These are phyloP conservation scores for Cryomyces minteri DNA, from an alignment of 495 filamentous ascomycete genomes.

Conservation along the genomic window DNA sequence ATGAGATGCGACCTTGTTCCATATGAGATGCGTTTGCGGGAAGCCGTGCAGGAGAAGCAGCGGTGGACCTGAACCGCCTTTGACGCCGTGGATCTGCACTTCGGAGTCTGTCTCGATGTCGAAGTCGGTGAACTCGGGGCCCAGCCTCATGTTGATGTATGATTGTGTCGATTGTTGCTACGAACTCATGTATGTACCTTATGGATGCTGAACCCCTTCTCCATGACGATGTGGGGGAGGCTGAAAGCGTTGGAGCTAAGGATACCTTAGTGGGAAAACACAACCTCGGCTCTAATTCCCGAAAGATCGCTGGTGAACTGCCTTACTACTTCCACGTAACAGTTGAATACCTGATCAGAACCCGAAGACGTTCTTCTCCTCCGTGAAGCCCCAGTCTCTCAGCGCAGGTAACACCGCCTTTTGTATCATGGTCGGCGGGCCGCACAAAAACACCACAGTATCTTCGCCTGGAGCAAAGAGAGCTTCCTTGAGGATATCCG, in stretches of 20 bases:
- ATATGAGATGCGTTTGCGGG: conserved; percentile 22
- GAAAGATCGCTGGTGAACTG: too few species aligned
- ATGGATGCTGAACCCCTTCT: too few species aligned
- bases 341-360: conserved; percentile 1
- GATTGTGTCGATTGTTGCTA: too few species aligned
- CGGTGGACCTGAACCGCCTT: conserved; percentile 12
- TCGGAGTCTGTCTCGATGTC: conserved; percentile 3
- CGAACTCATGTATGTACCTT: too few species aligned
- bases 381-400: conserved; percentile 6
- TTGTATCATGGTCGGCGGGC: conserved; percentile 21
- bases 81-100: conserved; percentile 17
- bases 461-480: conserved; percentile 12
- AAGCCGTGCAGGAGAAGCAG: conserved; percentile 26
- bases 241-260: too few species aligned
- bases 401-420: conserved; percentile 18
- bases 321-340: too few species aligned
- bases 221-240: too few species aligned
- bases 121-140: conserved; percentile 7
- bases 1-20: conserved; percentile 21
- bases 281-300: too few species aligned
- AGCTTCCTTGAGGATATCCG: conserved; percentile 13
- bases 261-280: too few species aligned
- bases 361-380: conserved; percentile 18
- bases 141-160: too few species aligned
- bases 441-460: conserved; percentile 12